Base-by-base conservation (phyloP, 805 yeast species). In the Candida pseudoglaebosa region DNA sequence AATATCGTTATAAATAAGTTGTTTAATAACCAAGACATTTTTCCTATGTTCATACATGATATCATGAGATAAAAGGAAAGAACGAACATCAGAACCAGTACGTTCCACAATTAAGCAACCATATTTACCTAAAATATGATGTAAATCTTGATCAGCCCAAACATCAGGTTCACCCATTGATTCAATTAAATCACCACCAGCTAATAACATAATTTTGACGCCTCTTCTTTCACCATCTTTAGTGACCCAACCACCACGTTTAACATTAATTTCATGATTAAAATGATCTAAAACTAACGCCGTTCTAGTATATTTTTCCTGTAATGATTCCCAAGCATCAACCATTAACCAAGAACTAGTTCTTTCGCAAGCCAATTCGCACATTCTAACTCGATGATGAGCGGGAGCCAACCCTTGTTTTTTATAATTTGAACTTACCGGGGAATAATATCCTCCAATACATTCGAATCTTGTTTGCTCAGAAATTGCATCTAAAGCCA, bases 121-220 rank as follows among this genome's bases (percentile, higher is more conserved):
- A 61, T 93, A 93, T 45, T 85, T 82, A 19, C 99, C 99, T 49
- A 93, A 71, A 34, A 93, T 93, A 59, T 93, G 99, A 53, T 89
- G 95, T 52, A 93, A 71, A 62, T 93, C 99, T 41, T 76, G 83
- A 59, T 91, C 98, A 1, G 95, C 95, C 99, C 99, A 93, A 28
- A 93, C 99, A 53, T 91, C 93, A 16, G 99, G 98, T 62, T 93
- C 99, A n/a, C 99, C 99, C 98, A 93, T 93, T 32, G 95, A 82
- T 61, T 93, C 99, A 38, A 93, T 93, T 50, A 93, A 74, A 62
- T 93, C 99, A 31, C 99, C 99, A 37, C 99, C 99, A 0, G 99
- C 99, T 29, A 93, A 69, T 39, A 93, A 73, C 98, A 93, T 91
- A 53, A 93, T 83, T 59, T 91, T 91, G 38, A 85, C 96, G 17